Conservation (phyloP, 371 early-diverging fungal genomes). For the Syncephalastrum sp. region DNA sequence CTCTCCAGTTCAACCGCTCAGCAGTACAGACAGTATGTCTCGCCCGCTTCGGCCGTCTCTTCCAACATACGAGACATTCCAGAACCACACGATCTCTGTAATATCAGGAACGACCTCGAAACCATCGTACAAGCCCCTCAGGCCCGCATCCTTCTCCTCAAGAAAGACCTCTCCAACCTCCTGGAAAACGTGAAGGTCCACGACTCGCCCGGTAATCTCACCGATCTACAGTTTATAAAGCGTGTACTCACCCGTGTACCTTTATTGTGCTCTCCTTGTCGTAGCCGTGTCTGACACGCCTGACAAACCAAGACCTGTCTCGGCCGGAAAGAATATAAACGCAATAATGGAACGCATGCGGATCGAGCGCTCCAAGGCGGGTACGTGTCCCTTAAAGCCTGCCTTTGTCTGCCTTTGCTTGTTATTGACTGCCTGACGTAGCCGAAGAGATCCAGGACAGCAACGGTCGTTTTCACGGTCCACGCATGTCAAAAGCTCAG, state of each 20-base stretch:
- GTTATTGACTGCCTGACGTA: not conserved
- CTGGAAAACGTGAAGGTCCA: conserved; percentile 16
- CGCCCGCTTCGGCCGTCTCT: conserved; percentile 7
- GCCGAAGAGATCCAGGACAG: conserved; percentile 5
- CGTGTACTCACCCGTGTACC: no score
- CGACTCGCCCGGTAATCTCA: no score
- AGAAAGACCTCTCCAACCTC: conserved; percentile 22
- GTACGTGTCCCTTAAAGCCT: not conserved
- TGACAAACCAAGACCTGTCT: conserved; percentile 9
- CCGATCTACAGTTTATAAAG: no score
- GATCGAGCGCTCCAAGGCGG: not conserved
- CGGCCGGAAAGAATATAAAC: conserved; percentile 14
- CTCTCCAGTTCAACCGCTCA: conserved; percentile 5
- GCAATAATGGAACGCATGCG: conserved; percentile 17
- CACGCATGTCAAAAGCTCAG: conserved; percentile 21
- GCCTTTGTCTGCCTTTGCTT: not conserved
- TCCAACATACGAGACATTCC: conserved; percentile 26
- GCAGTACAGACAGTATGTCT: conserved; percentile 12
- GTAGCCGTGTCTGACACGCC: no score
- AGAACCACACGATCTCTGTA: conserved; percentile 28
- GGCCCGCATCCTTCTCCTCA: conserved; percentile 19
- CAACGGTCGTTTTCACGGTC: conserved; percentile 7
- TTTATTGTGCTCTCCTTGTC: no score
- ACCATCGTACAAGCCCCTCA: conserved; percentile 22
- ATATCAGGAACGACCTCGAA: conserved; percentile 36